Percentiles rank a stretch among this genome's conserved stretches.
phyloP scores from a whole-genome alignment of 208 protist species.

The Tritrichomonas musculus region DNA sequence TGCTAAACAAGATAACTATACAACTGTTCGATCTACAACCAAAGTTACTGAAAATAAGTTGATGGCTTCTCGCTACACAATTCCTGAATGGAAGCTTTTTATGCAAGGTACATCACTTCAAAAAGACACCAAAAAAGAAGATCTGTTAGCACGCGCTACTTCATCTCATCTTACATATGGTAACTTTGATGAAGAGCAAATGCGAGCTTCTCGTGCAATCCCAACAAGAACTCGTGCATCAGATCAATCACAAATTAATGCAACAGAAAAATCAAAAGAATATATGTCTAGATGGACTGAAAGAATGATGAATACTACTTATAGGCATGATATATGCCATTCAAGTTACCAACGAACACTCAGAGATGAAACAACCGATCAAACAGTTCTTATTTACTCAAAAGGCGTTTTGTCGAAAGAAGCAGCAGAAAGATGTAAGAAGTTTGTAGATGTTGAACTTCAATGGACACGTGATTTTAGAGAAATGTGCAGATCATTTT shows the following conservation, averaged over 20 bases:
- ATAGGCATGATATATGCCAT: neutral
- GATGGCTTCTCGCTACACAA: neutral
- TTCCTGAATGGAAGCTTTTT: conserved; percentile 16
- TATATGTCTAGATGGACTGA: neutral
- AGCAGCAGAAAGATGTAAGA: neutral
- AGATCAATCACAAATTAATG: conserved; percentile 14
- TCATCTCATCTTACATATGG: neutral
- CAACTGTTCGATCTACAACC: too few species aligned
- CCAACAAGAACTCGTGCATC: neutral
- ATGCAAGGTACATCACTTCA: neutral
- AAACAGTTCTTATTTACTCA: neutral
- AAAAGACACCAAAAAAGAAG: neutral
- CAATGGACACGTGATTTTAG: neutral
- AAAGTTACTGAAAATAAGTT: neutral
- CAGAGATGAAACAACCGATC: neutral
- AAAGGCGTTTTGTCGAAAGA: neutral
- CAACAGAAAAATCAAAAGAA: neutral
- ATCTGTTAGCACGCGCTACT: neutral
- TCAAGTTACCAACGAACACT: neutral
- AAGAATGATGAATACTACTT: conserved; percentile 13
- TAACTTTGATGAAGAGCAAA: neutral
- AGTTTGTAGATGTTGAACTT: neutral
- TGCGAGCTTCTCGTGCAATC: neutral
- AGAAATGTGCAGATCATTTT: neutral
- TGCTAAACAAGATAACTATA: too few species aligned